Percentiles rank a stretch among this genome's conserved stretches.
phyloP scores from a whole-genome alignment of 345 rosid genomes.

The Cardiospermum halicacabum region DNA sequence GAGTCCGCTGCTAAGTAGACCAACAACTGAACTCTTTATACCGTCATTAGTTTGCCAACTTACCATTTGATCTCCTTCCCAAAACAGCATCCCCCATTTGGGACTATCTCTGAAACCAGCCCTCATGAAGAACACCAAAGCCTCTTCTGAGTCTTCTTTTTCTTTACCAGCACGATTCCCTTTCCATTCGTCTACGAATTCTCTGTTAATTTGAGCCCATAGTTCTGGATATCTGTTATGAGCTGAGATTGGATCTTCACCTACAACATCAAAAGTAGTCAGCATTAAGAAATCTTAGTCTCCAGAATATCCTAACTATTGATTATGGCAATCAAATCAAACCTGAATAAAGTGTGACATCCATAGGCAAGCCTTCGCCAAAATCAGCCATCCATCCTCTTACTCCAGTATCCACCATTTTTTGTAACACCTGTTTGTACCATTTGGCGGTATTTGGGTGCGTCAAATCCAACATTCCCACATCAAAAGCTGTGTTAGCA shows the following conservation, averaged over 20 bases:
- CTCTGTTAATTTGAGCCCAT: constrained; percentile 68
- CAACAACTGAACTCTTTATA: constrained; percentile 65
- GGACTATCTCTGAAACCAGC: constrained; percentile 73
- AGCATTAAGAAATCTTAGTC: too few species aligned
- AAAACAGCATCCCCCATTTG: constrained; percentile 68
- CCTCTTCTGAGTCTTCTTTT: constrained; percentile 37
- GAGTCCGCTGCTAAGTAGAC: constrained; percentile 59
- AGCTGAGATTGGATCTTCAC: constrained; percentile 64
- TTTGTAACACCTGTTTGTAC: constrained; percentile 61
- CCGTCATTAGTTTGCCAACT: constrained; percentile 78
- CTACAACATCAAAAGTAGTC: constrained; percentile 18
- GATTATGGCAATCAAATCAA: constrained; percentile 4
- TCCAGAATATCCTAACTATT: too few species aligned
- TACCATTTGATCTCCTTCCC: constrained; percentile 89
- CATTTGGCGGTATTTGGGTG: constrained; percentile 55
- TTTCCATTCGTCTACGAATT: constrained; percentile 68
- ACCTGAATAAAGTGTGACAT: constrained; percentile 64
- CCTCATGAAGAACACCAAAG: constrained; percentile 63
- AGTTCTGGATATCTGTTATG: constrained; percentile 77
- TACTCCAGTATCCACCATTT: constrained; percentile 67
- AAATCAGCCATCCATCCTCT: constrained; percentile 88
- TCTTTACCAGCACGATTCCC: constrained; percentile 20
- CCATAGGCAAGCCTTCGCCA: constrained; percentile 75
- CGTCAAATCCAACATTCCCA: constrained; percentile 74
- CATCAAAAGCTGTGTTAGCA: constrained; percentile 70